Base-by-base conservation (phyloP, 306 rosid species). In the Trifolium pratense region DNA sequence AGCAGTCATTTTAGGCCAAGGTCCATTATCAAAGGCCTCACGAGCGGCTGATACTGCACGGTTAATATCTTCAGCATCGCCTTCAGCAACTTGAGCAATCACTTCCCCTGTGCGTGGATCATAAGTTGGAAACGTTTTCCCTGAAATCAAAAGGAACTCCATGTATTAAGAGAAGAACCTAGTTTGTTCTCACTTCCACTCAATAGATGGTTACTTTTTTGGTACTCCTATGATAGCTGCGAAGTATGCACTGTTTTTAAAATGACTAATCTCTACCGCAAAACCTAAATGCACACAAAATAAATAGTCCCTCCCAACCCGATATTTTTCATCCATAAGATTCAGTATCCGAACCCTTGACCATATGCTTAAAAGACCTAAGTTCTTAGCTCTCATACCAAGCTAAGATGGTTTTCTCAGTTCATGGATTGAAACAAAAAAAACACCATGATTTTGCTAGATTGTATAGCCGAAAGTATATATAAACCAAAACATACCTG, bases 31-130 rank as follows among this genome's bases (percentile, higher is more conserved):
- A 9, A 93, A 93, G 48, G 98, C 98, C 88, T 85, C 88, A 15
- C 98, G 92, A n/a, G 98, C 98, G 42, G 97, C 97, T 18, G 87
- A 66, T 17, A 93, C 97, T 0, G 98, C 98, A 8, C 84, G 96
- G 64, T 91, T 75, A 43, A 93, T 78, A 75, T 93, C 97, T 75
- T 93, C 96, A 7, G 79, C 84, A 53, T 91, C 96, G 1, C 89
- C 94, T 79, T 88, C 97, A 9, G 97, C 94, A 57, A 93, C 94
- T 70, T 80, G 84, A 72, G 98, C 96, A 78, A 93, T 85, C 79
- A 88, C 94, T 59, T 93, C 97, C 46, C 86, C 97, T 1, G 94
- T 84, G 20, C 98, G 92, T 3, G 98, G 98, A 45, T 93, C 98
- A 51, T 74, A 87, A 3, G 98, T 76, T 31, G 96, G 96, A 76